Evolutionary conservation across 352 stramenopile genomes (phyloP).

Genomic region (Globisporangium rhizosaccharum): DNA sequence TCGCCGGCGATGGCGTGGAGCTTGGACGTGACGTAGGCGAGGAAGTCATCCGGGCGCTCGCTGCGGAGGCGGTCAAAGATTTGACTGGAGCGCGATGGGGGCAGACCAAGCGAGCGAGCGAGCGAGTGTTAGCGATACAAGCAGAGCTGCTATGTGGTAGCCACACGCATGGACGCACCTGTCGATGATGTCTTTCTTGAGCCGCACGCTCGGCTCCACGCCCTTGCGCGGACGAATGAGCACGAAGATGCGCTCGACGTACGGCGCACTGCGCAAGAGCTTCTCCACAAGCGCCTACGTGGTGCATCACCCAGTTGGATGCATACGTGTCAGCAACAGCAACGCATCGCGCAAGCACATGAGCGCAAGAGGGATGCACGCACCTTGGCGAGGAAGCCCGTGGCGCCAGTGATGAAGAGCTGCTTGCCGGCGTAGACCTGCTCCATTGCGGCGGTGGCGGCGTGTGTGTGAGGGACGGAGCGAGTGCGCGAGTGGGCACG

Average conservation of each 20-base stretch:
- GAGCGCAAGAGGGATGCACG: neutral
- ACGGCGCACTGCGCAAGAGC: conserved; percentile 55
- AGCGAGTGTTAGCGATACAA: neutral
- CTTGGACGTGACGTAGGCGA: conserved; percentile 46
- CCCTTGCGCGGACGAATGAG: conserved; percentile 79
- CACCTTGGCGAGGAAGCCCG: conserved; percentile 85
- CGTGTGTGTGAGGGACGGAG: neutral
- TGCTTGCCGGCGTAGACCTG: conserved; percentile 50
- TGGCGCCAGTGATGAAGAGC: conserved; percentile 84
- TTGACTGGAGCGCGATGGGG: conserved; percentile 19
- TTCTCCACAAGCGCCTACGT: conserved; percentile 74
- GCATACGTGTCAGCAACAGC: neutral
- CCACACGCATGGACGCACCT: conserved; percentile 16
- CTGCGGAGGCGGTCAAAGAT: conserved; percentile 68
- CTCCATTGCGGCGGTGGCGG: conserved; percentile 30
- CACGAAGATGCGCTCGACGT: conserved; percentile 65
- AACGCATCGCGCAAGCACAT: conserved; percentile 3
- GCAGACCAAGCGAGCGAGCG: neutral
- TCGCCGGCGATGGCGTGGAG: conserved; percentile 62
- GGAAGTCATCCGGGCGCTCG: conserved; percentile 41
- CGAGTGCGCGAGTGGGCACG: neutral
- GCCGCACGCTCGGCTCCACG: conserved; percentile 33
- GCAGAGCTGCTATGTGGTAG: neutral
- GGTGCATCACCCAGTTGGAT: neutral
- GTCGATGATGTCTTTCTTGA: conserved; percentile 73